Evolutionary conservation across 2,329 filamentous ascomycete species (phyloP).

Genomic region (Fusarium nelsonii): DNA sequence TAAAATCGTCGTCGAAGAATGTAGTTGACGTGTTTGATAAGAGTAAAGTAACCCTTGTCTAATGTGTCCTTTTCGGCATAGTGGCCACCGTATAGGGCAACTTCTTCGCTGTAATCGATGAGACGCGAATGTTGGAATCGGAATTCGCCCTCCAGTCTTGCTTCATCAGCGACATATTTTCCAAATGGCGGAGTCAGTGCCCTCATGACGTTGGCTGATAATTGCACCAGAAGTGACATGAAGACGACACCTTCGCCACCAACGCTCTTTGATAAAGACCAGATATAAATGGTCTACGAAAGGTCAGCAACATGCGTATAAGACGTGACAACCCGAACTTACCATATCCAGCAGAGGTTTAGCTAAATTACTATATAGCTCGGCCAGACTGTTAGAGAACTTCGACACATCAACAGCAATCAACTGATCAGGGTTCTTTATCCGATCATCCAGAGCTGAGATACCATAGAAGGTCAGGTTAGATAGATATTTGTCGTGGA

Average conservation of each 20-base stretch:
- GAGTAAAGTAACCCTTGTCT: constrained; percentile 98
- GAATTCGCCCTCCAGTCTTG: constrained; percentile 94
- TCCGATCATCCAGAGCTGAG: constrained; percentile 93
- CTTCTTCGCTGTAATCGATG: constrained; percentile 96
- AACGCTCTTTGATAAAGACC: constrained; percentile 92
- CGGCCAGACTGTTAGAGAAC: constrained; percentile 94
- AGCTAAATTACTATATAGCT: constrained; percentile 95
- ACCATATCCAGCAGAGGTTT: constrained; percentile 96
- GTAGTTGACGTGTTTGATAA: constrained; percentile 99
- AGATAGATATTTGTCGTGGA: constrained; percentile 96
- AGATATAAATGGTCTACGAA: constrained; percentile 86
- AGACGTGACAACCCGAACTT: constrained; percentile 29
- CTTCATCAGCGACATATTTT: constrained; percentile 97
- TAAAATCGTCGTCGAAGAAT: constrained; percentile 92
- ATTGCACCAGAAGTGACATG: constrained; percentile 93
- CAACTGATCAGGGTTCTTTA: constrained; percentile 98
- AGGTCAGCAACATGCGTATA: constrained; percentile 41
- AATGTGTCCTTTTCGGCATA: constrained; percentile 95
- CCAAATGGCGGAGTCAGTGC: constrained; percentile 95
- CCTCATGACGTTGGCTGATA: constrained; percentile 93
- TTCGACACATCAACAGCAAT: constrained; percentile 97
- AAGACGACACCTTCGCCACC: constrained; percentile 95
- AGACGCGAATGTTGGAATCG: constrained; percentile 93
- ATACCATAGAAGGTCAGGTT: constrained; percentile 98
- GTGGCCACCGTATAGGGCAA: constrained; percentile 91